These are phyloP conservation scores for Fusarium begoniae DNA, from an alignment of 2,329 filamentous ascomycete genomes.

Conservation along the genomic window DNA sequence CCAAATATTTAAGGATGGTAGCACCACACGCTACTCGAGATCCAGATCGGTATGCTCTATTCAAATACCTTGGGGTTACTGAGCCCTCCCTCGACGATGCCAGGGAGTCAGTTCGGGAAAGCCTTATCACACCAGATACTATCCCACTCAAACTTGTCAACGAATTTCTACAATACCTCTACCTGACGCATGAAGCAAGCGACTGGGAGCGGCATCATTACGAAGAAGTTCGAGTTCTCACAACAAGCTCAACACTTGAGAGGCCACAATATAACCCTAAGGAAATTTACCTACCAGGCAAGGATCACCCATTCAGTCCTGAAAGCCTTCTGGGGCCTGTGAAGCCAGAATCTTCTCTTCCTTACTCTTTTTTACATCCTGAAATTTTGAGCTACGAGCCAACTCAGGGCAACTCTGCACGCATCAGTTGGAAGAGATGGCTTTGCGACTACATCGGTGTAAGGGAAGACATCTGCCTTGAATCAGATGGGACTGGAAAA, in stretches of 20 bases:
- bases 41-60: not conserved
- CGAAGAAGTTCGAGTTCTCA: accelerated
- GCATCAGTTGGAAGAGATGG: not conserved
- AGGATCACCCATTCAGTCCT: not conserved
- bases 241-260: accelerated
- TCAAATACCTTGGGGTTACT: not conserved
- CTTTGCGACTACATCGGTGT: not conserved
- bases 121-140: accelerated
- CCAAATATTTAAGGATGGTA: accelerated
- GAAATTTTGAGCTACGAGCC: not conserved
- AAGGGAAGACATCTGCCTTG: not conserved
- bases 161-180: not conserved
- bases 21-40: not conserved
- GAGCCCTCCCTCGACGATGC: accelerated
- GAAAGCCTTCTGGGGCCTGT: not conserved
- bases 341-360: accelerated
- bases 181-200: not conserved
- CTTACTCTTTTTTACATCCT: not conserved
- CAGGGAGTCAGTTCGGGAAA: accelerated
- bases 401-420: accelerated
- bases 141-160: accelerated
- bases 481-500: accelerated
- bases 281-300: not conserved
- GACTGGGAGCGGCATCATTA: accelerated
- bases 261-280: accelerated